Conservation (phyloP, 176 grass and related monocot species). For the Zea mays region DNA sequence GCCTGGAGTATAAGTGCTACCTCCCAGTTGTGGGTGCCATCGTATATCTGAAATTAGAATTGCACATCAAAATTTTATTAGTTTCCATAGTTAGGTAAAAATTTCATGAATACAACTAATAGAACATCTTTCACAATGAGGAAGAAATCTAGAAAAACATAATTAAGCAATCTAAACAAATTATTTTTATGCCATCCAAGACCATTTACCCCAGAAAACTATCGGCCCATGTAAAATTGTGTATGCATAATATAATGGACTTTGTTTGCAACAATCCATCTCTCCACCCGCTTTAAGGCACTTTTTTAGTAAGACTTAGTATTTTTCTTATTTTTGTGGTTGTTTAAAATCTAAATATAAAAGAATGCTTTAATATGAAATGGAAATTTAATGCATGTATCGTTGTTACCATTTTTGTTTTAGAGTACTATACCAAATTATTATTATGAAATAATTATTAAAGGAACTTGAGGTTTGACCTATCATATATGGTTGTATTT, state of each 20-base stretch:
- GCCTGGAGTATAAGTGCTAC: conserved; percentile 55
- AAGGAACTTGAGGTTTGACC: background rate
- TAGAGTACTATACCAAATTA: no score
- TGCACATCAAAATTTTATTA: background rate
- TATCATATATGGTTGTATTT: background rate
- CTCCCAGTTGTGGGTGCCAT: conserved; percentile 64
- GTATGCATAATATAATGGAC: background rate
- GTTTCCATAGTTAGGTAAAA: background rate
- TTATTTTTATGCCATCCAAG: no score
- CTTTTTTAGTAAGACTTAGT: background rate
- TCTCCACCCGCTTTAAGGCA: background rate
- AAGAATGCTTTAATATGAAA: background rate
- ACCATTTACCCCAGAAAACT: background rate
- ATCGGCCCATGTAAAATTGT: background rate
- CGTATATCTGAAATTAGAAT: conserved; percentile 39
- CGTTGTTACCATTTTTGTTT: no score
- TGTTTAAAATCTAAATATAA: background rate
- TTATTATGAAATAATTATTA: no score
- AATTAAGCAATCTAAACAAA: no score
- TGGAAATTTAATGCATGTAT: no score
- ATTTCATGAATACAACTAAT: background rate
- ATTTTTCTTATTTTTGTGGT: background rate
- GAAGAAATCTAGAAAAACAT: background rate
- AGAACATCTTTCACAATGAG: background rate
- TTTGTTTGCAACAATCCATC: background rate